Base-by-base conservation (phyloP, 2,329 filamentous ascomycete genomes). In the Fusarium sp. region DNA sequence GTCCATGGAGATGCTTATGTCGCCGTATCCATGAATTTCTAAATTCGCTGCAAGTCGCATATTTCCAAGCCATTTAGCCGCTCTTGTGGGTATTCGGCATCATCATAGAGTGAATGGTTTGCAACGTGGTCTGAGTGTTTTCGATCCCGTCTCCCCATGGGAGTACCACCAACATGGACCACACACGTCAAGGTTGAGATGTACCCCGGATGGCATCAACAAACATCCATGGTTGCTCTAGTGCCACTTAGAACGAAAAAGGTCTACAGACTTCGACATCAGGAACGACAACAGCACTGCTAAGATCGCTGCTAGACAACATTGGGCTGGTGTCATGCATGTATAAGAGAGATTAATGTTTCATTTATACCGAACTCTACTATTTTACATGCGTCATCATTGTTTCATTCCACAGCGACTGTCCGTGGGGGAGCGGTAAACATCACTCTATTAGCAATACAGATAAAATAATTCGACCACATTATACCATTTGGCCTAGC, bases 381-480 rank as follows among this genome's bases (percentile, higher is more conserved):
- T 34, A 27, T 22, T 40, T 18, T 29, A 67, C 34, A 49, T 64
- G 59, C 64, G 61, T 74, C 71, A 73, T 67, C 49, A 57, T 66
- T 68, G 54, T 63, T 72, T 74, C 69, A 70, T 65, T 63, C 47
- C 45, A 53, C 52, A 49, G 66, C 71, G 63, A 67, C 59, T 56
- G 64, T 69, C 63, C 4, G 27, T 20, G 25, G 27, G 34, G 13
- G 20, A 10, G 13, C n/a, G n/a, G 6, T n/a, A 37, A 37, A n/a
- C 34, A 37, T 12, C 6, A 37, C 10, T 37, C 18, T n/a, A 37
- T 12, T 37, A 37, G 34, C 18, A n/a, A 37, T 37, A n/a, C 18
- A n/a, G 18, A 37, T 37, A 37, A 37, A n/a, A 37, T n/a, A 37
- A 37, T 37, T 37, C 34, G 34, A 37, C 4, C 34, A n/a, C 34